These are phyloP conservation scores for Wickerhamomyces sp. DNA, from an alignment of 1,139 yeast species.

Conservation along the genomic window DNA sequence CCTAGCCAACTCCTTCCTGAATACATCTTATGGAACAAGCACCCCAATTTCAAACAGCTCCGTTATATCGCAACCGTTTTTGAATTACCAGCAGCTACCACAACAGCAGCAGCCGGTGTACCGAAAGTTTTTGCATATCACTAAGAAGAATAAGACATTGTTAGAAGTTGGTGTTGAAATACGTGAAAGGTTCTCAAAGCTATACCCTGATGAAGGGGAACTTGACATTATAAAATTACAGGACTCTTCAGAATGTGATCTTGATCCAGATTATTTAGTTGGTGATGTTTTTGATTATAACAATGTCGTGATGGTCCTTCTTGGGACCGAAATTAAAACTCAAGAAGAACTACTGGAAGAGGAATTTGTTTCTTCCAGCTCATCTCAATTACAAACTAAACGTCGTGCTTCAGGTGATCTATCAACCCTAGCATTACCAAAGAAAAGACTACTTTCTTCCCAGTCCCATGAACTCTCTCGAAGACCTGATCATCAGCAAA, in stretches of 20 bases:
- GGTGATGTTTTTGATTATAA: conserved; percentile 58
- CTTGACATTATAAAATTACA: conserved; percentile 55
- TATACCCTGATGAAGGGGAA: conserved; percentile 58
- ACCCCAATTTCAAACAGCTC: conserved; percentile 11
- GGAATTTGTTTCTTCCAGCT: not conserved
- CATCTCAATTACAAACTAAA: conserved; percentile 7
- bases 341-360: conserved; percentile 10
- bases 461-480: conserved; percentile 12
- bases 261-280: conserved; percentile 69
- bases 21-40: conserved; percentile 15
- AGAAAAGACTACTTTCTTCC: conserved; percentile 15
- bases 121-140: conserved; percentile 62
- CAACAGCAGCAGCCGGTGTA: too few relatives aligned
- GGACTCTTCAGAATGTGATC: conserved; percentile 61
- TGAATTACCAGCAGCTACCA: conserved; percentile 11
- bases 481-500: conserved; percentile 15
- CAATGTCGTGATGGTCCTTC: conserved; percentile 50
- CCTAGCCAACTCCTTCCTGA: not conserved
- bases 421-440: conserved; percentile 18
- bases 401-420: conserved; percentile 18
- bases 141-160: conserved; percentile 42
- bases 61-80: not conserved
- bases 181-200: conserved; percentile 44
- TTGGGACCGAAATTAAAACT: conserved; percentile 35
- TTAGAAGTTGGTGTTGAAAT: conserved; percentile 48